These are phyloP conservation scores for Jaenimonas drosophilae DNA, from an alignment of 208 protist species.

Conservation along the genomic window DNA sequence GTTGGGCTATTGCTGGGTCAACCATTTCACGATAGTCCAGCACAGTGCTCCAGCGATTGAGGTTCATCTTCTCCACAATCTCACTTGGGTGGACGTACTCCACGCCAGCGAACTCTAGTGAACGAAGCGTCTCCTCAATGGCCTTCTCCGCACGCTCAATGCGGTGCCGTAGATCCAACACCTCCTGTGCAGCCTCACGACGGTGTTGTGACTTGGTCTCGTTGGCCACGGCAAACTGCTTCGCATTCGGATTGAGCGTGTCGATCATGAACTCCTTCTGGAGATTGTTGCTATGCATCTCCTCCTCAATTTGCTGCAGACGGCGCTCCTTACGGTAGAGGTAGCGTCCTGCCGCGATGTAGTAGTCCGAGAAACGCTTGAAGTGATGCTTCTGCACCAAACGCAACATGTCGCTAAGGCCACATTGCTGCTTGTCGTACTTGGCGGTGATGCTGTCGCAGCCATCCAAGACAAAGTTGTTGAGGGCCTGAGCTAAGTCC, in stretches of 20 bases:
- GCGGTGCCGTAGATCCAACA: constrained; percentile 48
- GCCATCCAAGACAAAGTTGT: constrained; percentile 83
- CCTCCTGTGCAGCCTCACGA: constrained; percentile 58
- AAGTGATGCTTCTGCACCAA: constrained; percentile 83
- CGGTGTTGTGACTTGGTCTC: constrained; percentile 29
- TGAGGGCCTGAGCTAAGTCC: constrained; percentile 68
- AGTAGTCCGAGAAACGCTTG: constrained; percentile 84
- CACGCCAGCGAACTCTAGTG: constrained; percentile 56
- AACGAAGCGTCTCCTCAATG: constrained; percentile 63
- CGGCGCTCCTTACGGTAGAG: constrained; percentile 78
- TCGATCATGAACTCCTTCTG: constrained; percentile 63
- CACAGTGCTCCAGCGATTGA: constrained; percentile 72
- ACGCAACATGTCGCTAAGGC: constrained; percentile 64
- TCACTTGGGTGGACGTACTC: constrained; percentile 66
- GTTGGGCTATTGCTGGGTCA: constrained; percentile 16
- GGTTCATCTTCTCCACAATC: constrained; percentile 75
- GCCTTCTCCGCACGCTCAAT: constrained; percentile 50
- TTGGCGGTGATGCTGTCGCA: constrained; percentile 79
- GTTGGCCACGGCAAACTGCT: constrained; percentile 65
- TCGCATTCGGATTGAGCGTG: constrained; percentile 58
- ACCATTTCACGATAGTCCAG: constrained; percentile 64
- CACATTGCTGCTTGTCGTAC: constrained; percentile 83
- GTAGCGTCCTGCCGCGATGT: constrained; percentile 72
- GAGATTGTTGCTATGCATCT: constrained; percentile 67
- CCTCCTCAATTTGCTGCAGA: constrained; percentile 56